Conservation (phyloP, 75 land plant genomes). For the Pinus tabuliformis region DNA sequence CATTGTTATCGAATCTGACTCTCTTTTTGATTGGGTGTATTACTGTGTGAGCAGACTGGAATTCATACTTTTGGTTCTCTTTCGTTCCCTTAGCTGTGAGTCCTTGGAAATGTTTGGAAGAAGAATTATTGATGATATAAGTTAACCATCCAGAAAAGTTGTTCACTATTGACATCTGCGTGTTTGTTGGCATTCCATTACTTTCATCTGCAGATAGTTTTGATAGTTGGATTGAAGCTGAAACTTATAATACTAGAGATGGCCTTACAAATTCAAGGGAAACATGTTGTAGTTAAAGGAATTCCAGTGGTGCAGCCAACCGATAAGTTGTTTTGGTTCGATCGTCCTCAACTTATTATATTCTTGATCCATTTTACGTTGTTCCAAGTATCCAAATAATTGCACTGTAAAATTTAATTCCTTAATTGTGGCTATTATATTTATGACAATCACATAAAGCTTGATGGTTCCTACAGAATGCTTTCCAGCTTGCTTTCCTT, state of each 20-base stretch:
- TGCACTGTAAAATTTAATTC: not conserved
- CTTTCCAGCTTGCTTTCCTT: conserved; percentile 71
- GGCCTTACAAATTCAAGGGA: conserved; percentile 46
- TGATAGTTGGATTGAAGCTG: conserved; percentile 71
- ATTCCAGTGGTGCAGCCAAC: conserved; percentile 29
- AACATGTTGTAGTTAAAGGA: conserved; percentile 44
- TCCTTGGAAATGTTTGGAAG: not conserved
- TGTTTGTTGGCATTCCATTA: not conserved
- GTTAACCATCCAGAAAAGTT: not conserved
- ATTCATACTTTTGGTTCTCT: conserved; percentile 51
- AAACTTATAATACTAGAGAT: conserved; percentile 59
- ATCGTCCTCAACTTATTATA: conserved; percentile 40
- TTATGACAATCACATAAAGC: not conserved
- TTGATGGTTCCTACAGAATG: conserved; percentile 36
- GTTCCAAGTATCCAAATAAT: conserved; percentile 45
- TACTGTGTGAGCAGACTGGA: conserved; percentile 31
- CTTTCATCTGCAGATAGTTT: conserved; percentile 45
- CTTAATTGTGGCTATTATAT: not conserved
- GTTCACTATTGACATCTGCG: not conserved
- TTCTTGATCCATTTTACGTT: conserved; percentile 51
- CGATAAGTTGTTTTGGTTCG: conserved; percentile 61
- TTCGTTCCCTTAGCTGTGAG: conserved; percentile 60
- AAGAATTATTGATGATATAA: not conserved
- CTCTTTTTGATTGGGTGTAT: too few species aligned
- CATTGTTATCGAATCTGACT: too few species aligned